Evolutionary conservation across 192 early-diverging fungal genomes (phyloP).

Genomic region (Gigaspora rosea): DNA sequence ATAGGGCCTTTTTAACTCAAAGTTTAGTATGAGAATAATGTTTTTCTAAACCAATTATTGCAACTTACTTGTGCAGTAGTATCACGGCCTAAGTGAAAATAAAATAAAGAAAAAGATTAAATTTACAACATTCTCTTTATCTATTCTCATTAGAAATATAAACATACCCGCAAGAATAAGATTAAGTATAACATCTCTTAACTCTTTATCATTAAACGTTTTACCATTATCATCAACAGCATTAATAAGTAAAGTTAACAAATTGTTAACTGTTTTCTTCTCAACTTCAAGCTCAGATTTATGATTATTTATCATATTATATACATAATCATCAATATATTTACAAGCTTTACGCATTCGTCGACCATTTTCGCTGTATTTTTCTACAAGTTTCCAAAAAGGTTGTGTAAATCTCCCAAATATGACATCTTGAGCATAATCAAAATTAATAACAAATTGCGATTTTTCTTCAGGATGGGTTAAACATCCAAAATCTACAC

Average conservation of each 20-base stretch:
- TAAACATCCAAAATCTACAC: slow-evolving; percentile 38
- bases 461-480: slow-evolving; percentile 32
- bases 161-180: slow-evolving; percentile 34
- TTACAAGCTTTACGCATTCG: slow-evolving; percentile 35
- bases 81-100: slow-evolving; percentile 51
- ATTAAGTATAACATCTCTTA: slow-evolving; percentile 54
- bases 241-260: slow-evolving; percentile 53
- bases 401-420: slow-evolving; percentile 39
- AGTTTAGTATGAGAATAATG: no score
- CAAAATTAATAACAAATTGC: slow-evolving; percentile 55
- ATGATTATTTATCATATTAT: slow-evolving; percentile 36
- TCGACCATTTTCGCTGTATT: slow-evolving; percentile 14
- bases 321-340: slow-evolving; percentile 39
- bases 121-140: no score
- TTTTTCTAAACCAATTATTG: no score
- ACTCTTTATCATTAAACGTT: slow-evolving; percentile 40
- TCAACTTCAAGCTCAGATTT: slow-evolving; percentile 19
- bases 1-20: slow-evolving; percentile 23
- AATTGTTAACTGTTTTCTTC: slow-evolving; percentile 23
- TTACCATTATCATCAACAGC: slow-evolving; percentile 45
- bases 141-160: no score
- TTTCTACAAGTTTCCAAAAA: slow-evolving; percentile 41
- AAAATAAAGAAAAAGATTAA: background rate
- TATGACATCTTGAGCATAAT: slow-evolving; percentile 47
- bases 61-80: slow-evolving; percentile 55